Conservation (phyloP, 2,329 filamentous ascomycete genomes). For the Stylonectria norvegica region DNA sequence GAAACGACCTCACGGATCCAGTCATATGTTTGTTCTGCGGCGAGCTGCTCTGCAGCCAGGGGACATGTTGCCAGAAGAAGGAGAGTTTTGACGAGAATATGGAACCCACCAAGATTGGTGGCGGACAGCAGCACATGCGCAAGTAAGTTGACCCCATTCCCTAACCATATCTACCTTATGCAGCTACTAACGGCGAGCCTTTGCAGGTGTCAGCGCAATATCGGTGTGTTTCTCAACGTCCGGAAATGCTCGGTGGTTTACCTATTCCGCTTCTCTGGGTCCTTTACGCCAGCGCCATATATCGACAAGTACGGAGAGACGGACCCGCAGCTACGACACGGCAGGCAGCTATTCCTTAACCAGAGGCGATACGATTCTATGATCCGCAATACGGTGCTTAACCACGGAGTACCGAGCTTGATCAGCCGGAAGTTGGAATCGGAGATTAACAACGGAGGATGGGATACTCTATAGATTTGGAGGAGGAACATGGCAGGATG, state of each 20-base stretch:
- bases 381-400: constrained; percentile 80
- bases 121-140: constrained; percentile 85
- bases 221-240: constrained; percentile 95
- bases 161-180: too few relatives aligned
- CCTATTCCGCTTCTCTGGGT: constrained; percentile 76
- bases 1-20: constrained; percentile 87
- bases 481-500: too few relatives aligned
- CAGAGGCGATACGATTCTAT: constrained; percentile 91
- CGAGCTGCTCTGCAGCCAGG: constrained; percentile 94
- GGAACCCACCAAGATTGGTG: constrained; percentile 59
- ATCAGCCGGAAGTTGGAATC: constrained; percentile 89
- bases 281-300: constrained; percentile 85
- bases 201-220: constrained; percentile 75
- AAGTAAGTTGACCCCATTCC: constrained; percentile 62
- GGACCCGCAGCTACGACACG: constrained; percentile 83
- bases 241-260: constrained; percentile 93
- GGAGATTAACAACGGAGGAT: constrained; percentile 95
- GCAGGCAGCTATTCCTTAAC: constrained; percentile 86
- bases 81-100: constrained; percentile 43
- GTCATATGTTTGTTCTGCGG: constrained; percentile 93
- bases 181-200: constrained; percentile 6
- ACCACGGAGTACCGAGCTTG: constrained; percentile 80
- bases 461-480: constrained; percentile 64
- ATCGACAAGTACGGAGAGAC: constrained; percentile 95
- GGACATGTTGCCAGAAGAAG: constrained; percentile 78